Evolutionary conservation across 2,329 filamentous ascomycete genomes (phyloP), one percentile per base, ranked within the genome.

Genomic region (Penicillium griseofulvum): DNA sequence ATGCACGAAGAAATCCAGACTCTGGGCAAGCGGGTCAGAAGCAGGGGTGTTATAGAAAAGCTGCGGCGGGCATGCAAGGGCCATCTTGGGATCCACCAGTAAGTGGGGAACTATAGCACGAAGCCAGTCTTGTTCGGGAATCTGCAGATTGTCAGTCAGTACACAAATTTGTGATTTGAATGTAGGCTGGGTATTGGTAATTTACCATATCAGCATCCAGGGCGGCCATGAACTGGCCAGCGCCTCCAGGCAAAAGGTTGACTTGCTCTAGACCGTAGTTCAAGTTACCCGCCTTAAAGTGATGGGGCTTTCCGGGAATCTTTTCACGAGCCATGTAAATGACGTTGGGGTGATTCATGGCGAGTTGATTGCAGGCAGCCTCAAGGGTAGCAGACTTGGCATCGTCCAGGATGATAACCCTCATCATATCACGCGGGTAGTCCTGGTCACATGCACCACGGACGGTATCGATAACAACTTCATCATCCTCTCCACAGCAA

Each of bases 231-330:
- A 78, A 86, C 62, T 82, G 76, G 38, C 77, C 76, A n/a, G 81
- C 75, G 24, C 83, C 83, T 17, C 81, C 82, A 1, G 81, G 80
- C 31, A 85, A 70, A n/a, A 71, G 65, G 16, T 75, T 74, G 5
- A 79, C 75, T 52, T 78, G 75, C 16, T 83, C 79, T 19, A 84
- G 69, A 33, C 82, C 85, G 53, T 83, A 81, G 70, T 86, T 87
- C 49, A 87, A 73, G 65, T 87, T 87, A 48, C 84, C 84, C 1
- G 84, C 83, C 74, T 87, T 87, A 76, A 83, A 86, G 65, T 84
- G 80, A 61, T 83, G 68, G 31, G 66, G 69, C 38, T 65, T 68
- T 47, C 62, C 68, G 36, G 70, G 71, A 43, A 73, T 71, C 58
- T 78, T 78, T 49, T 72, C 68, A 28, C 76, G 74, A 5, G 74